Base-by-base conservation (phyloP, 176 grass and related monocot genomes). In the Rhynchospora pubera region DNA sequence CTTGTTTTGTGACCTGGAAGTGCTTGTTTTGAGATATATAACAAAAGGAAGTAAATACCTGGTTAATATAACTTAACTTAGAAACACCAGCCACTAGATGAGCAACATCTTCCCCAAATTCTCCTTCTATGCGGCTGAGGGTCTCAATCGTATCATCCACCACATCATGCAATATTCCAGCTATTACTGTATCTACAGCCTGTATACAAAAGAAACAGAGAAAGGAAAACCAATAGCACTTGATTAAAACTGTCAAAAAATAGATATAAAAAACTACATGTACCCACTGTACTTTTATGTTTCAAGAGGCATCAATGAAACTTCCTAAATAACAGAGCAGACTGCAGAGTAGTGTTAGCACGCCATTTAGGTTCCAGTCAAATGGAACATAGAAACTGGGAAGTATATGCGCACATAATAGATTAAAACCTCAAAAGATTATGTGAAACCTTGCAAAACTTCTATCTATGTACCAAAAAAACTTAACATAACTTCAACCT, bases 41-140 rank as follows among this genome's bases (percentile, higher is more conserved):
- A 52, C 51, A 15, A 45, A 23, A 48, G 14, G 24, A 59, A 91
- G 78, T 46, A 83, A 86, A 79, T 60, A 94, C 96, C 96, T 98
- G 92, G 79, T 98, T 98, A 93, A 98, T 91, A 83, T 93, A 94
- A 80, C 96, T 98, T 84, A 98, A 81, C 83, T 98, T 98, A 85
- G 96, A 98, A 80, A 98, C 92, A 83, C 90, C 86, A 74, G 90
- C 93, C 57, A 98, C 92, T 76, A 98, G 87, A 83, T 79, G 68
- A 53, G 92, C 88, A 73, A 98, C 92, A 88, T 98, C 92, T 83
- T 88, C 82, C 63, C 89, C 96, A 90, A 98, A 98, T 84, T 93
- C 85, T 84, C 88, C 84, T 84, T 87, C 83, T 87, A 98, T 88
- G 42, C 78, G 91, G 72, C 89, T 93, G 43, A 98, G 84, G 39